A percentile compares a stretch with the other conserved stretches of the same genome.
Conservation (phyloP, 1,284 basidiomycete species). For the Pseudozyma sp. region DNA sequence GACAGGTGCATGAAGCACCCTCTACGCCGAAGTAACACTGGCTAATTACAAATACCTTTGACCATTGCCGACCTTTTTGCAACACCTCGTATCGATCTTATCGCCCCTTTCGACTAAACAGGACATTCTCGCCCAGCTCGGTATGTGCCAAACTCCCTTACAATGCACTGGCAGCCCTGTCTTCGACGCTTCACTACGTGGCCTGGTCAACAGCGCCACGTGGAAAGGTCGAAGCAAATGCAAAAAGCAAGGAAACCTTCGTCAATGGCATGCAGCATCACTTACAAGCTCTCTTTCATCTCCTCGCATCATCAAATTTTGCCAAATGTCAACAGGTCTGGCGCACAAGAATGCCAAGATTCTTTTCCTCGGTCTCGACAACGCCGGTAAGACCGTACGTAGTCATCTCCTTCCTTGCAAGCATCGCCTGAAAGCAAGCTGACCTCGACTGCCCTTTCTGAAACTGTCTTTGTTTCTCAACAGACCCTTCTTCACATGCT, state of each 20-base stretch:
- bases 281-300: neutral
- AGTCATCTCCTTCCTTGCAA: neutral
- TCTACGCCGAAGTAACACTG: neutral
- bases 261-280: neutral
- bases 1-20: too few relatives aligned
- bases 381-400: conserved; percentile 97
- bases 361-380: conserved; percentile 95
- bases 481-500: conserved; percentile 99
- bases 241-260: neutral
- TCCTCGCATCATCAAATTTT: neutral
- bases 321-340: conserved; percentile 74
- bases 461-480: neutral
- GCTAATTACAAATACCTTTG: conserved; percentile 11
- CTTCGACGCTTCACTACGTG: neutral
- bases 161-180: neutral
- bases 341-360: conserved; percentile 99
- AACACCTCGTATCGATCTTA: neutral
- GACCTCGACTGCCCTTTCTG: neutral
- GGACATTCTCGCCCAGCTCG: conserved; percentile 68
- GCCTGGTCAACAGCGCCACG: neutral
- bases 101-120: conserved; percentile 13
- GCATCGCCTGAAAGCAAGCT: neutral
- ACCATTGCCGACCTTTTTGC: conserved; percentile 1
- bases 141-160: conserved; percentile 31
- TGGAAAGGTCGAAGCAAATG: too few relatives aligned